Base-by-base conservation (phyloP, 2,329 filamentous ascomycete genomes). In the Aspergillus latus region DNA sequence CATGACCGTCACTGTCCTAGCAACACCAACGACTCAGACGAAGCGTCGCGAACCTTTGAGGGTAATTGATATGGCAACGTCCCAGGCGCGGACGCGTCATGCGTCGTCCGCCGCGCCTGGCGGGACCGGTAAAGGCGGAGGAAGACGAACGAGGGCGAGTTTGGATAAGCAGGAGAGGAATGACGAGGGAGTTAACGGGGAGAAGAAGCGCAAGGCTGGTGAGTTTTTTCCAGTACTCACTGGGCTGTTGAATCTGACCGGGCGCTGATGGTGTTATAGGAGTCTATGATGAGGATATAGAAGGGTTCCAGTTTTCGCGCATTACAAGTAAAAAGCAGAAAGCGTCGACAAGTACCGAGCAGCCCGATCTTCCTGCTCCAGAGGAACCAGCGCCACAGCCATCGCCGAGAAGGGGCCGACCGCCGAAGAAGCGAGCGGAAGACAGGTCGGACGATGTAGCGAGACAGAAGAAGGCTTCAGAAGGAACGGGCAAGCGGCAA, bases 271-370 rank as follows among this genome's bases (percentile, higher is more conserved):
- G 42, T 56, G 57, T 54, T 59, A 52, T 57, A 77, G 79, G 74
- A 59, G 28, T 51, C 6, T 88, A 87, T 65, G 87, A 90, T 65
- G 88, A 92, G 72, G 83, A 88, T 66, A 86, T 89, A 76, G 89
- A 88, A 65, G 89, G 89, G 60, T 92, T 92, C 65, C 79, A 85
- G 56, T 92, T 92, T 70, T 85, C 86, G 61, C 84, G 88, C 59
- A 79, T 86, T 9, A 89, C 89, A 68, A 76, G 83, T 66, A 79
- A 80, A 59, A 90, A 88, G 74, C 81, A 82, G 43, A 79, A 80
- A 56, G 76, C 81, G 55, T 71, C 76, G 13, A 74, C 76, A 48
- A 74, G 64, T 16, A 49, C 62, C 9, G 56, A 66, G n/a, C 64
- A 66, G 49, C 37, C 58, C 21, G 57, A 74, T 16, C 73, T 77